Percentiles rank a stretch among this genome's conserved stretches.
Evolutionary conservation across 1,139 yeast genomes (phyloP).

Genomic region (Eremothecium cymbalariae): DNA sequence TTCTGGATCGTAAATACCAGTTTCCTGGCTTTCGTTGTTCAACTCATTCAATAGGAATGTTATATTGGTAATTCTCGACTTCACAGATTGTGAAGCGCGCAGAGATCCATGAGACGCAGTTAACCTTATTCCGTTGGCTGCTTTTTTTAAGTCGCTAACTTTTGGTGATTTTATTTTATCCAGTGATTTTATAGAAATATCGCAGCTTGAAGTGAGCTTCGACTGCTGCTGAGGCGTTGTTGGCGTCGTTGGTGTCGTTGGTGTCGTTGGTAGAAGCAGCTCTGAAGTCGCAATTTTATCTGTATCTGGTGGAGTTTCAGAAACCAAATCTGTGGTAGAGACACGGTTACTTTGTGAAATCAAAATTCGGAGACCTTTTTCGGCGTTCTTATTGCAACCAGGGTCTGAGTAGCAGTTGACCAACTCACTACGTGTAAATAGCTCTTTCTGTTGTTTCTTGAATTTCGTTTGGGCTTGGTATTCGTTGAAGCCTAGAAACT

Average conservation of each 20-base stretch:
- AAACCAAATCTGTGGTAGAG: conserved; percentile 20
- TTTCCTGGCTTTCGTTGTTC: conserved; percentile 17
- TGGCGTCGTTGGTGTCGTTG: not conserved
- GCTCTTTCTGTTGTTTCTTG: conserved; percentile 13
- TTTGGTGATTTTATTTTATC: conserved; percentile 21
- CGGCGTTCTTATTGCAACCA: conserved; percentile 24
- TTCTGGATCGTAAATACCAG: conserved; percentile 29
- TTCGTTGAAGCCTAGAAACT: conserved; percentile 22
- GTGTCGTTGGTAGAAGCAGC: not conserved
- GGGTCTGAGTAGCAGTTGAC: conserved; percentile 28
- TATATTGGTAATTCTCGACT: conserved; percentile 31
- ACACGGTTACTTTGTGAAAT: conserved; percentile 16
- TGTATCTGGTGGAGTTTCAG: conserved; percentile 12
- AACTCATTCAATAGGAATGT: conserved; percentile 31
- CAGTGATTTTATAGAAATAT: conserved; percentile 20
- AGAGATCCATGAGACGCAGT: conserved; percentile 11
- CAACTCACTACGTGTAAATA: conserved; percentile 26
- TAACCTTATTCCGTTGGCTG: conserved; percentile 13
- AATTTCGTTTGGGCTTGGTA: conserved; percentile 23
- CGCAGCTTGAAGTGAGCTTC: conserved; percentile 14
- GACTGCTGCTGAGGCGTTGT: conserved; percentile 3
- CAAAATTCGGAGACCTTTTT: conserved; percentile 26
- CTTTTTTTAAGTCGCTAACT: conserved; percentile 26
- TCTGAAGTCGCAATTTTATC: not conserved
- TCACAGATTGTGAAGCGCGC: conserved; percentile 31